phyloP scores from a whole-genome alignment of 2,329 filamentous ascomycete species.

The Aspergillus melleus region DNA sequence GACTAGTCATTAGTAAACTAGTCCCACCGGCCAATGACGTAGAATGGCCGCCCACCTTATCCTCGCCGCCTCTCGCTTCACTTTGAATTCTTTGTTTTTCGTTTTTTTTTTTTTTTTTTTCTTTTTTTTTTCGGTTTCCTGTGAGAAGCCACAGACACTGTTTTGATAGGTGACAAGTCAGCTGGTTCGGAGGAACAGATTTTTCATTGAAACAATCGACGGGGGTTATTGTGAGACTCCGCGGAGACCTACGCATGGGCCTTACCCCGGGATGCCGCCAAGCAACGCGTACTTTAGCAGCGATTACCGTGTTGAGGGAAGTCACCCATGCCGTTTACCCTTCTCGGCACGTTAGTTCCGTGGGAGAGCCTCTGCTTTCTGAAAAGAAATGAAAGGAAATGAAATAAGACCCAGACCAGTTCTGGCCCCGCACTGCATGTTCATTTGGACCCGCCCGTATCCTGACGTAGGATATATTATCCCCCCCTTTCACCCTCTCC shows the following conservation, averaged over 20 bases:
- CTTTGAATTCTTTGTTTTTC: not conserved
- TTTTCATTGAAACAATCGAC: not conserved
- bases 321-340: not conserved
- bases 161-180: too few species aligned
- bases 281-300: not conserved
- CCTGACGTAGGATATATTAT: conserved; percentile 10
- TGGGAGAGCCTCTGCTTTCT: not conserved
- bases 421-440: not conserved
- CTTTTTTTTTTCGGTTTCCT: too few species aligned
- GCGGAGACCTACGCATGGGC: not conserved
- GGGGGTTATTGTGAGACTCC: not conserved
- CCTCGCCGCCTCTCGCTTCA: not conserved
- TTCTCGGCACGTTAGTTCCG: conserved; percentile 8
- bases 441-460: not conserved
- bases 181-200: too few species aligned
- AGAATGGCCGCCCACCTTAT: not conserved
- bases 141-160: too few species aligned
- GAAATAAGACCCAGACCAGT: not conserved
- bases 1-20: not conserved
- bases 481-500: not conserved
- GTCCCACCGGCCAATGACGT: not conserved
- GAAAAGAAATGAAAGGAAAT: too few species aligned
- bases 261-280: not conserved
- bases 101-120: not conserved
- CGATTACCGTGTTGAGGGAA: not conserved